These are phyloP conservation scores for Nakazawaea pomicola DNA, from an alignment of 805 yeast genomes.

Conservation along the genomic window DNA sequence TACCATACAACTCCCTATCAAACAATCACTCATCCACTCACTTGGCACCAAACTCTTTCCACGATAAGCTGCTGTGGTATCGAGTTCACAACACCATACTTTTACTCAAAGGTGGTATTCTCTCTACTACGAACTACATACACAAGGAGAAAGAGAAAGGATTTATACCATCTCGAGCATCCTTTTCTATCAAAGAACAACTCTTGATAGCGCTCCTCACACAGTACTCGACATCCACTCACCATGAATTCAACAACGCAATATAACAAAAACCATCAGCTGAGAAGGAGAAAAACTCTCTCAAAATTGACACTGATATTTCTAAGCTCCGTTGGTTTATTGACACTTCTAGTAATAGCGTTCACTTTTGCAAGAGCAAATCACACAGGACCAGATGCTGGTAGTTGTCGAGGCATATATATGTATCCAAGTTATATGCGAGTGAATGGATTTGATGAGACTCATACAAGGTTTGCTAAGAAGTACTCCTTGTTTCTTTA, in stretches of 20 bases:
- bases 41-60: no score
- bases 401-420: constrained; percentile 58
- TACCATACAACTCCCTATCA: no score
- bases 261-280: background rate
- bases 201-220: no score
- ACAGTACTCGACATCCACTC: no score
- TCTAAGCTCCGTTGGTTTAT: constrained; percentile 10
- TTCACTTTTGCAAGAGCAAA: constrained; percentile 2
- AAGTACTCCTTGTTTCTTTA: constrained; percentile 84
- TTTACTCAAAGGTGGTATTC: no score
- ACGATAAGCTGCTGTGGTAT: no score
- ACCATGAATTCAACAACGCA: background rate
- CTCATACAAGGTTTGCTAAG: constrained; percentile 64
- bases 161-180: no score
- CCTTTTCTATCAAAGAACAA: no score
- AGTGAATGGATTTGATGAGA: constrained; percentile 64
- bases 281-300: background rate
- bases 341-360: constrained; percentile 12
- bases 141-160: no score
- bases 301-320: constrained; percentile 1
- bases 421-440: constrained; percentile 86
- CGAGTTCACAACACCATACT: no score
- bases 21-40: no score
- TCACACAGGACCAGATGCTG: constrained; percentile 14
- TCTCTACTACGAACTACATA: no score